phyloP scores from a whole-genome alignment of 179 eudicot genomes.

The Beta lomatogona region DNA sequence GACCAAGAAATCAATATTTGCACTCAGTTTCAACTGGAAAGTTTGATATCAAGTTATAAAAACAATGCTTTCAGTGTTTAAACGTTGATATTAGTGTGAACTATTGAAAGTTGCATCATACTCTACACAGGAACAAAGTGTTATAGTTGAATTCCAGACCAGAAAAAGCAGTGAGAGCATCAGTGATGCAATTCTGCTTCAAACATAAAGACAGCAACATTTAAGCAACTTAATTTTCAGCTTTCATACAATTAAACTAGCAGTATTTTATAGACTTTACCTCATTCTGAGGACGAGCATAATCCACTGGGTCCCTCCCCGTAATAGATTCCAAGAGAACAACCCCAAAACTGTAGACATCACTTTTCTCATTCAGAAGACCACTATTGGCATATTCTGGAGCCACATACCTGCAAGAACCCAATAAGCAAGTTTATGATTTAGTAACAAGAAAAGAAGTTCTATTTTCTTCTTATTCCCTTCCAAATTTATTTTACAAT shows the following conservation, averaged over 20 bases:
- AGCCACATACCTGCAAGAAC: constrained; percentile 66
- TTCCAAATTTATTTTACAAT: not conserved
- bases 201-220: not conserved
- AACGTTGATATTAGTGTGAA: not conserved
- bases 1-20: not conserved
- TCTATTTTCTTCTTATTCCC: not conserved
- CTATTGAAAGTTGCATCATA: not conserved
- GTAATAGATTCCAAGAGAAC: constrained; percentile 78
- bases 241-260: not conserved
- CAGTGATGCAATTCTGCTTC: not conserved
- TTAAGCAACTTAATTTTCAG: not conserved
- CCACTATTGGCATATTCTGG: constrained; percentile 93
- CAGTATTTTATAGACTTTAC: constrained; percentile 30
- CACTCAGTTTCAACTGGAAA: not conserved
- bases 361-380: constrained; percentile 77
- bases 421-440: not conserved
- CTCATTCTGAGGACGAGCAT: constrained; percentile 62
- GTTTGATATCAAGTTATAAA: not conserved
- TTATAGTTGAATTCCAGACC: not conserved
- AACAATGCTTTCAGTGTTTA: not conserved
- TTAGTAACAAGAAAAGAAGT: not conserved
- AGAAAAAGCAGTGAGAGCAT: too few relatives aligned
- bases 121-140: not conserved
- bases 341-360: constrained; percentile 83
- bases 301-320: constrained; percentile 85